Evolutionary conservation across 2,329 filamentous ascomycete species (phyloP).

Genomic region (Epichloe glyceriae): DNA sequence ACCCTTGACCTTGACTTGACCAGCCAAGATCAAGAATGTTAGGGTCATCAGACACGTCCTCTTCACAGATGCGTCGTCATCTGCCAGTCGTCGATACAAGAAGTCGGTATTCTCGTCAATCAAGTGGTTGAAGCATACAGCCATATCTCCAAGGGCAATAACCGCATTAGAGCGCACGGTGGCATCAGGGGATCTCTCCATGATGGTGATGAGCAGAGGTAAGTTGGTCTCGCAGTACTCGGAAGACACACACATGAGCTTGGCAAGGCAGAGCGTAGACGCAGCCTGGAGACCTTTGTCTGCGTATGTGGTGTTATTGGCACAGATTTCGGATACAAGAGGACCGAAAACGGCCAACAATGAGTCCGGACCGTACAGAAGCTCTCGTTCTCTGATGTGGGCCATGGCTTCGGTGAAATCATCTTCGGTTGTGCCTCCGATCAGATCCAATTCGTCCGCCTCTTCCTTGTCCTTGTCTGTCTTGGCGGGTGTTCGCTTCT

Average conservation of each 20-base stretch:
- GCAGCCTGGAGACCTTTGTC: slow-evolving; percentile 86
- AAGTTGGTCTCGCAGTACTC: slow-evolving; percentile 94
- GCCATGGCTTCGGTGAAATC: slow-evolving; percentile 81
- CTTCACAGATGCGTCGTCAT: slow-evolving; percentile 80
- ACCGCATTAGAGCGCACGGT: slow-evolving; percentile 93
- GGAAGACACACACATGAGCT: slow-evolving; percentile 95
- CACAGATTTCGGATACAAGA: slow-evolving; percentile 83
- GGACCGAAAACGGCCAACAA: slow-evolving; percentile 85
- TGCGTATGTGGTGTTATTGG: slow-evolving; percentile 83
- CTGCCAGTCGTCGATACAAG: slow-evolving; percentile 83
- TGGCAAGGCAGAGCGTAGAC: slow-evolving; percentile 86
- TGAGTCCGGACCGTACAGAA: slow-evolving; percentile 70
- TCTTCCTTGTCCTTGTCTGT: slow-evolving; percentile 43
- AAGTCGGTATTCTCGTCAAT: slow-evolving; percentile 99
- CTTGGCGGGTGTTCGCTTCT: slow-evolving; percentile 45
- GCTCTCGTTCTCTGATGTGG: slow-evolving; percentile 71
- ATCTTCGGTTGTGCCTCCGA: slow-evolving; percentile 89
- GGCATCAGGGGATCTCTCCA: slow-evolving; percentile 85
- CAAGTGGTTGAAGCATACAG: slow-evolving; percentile 97
- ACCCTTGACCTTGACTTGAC: slow-evolving; percentile 98
- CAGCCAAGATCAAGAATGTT: slow-evolving; percentile 91
- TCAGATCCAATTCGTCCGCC: slow-evolving; percentile 85
- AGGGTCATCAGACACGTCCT: slow-evolving; percentile 96
- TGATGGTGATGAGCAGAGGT: slow-evolving; percentile 89
- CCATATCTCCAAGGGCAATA: slow-evolving; percentile 96